Evolutionary conservation across 148 eudicot species (phyloP), one percentile per base, ranked within the genome.

Genomic region (Suaeda aralocaspica): DNA sequence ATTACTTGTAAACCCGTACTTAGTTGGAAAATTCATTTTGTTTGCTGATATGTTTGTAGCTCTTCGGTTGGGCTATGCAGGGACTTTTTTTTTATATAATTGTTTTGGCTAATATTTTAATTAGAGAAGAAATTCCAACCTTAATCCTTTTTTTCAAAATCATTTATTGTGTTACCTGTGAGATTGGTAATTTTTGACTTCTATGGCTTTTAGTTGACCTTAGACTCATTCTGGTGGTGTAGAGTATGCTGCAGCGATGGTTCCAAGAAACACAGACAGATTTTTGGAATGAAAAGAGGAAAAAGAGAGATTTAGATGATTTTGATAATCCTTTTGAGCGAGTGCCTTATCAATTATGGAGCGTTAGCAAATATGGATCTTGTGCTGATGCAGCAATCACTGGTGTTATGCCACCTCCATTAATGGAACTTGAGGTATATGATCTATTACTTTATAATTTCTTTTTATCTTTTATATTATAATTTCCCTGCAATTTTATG

Each of bases 301-400:
- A 72, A 56, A 79, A 64, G 9, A 76, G 64, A 65, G 74, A 74
- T 39, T 65, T 70, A 21, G 92, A 80, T 39, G 81, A 84, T 57
- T 72, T 76, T 72, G 90, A 74, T 36, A 66, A 69, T 66, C 72
- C 86, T 42, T 80, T 74, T 79, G 80, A 82, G 30, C 83, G 82
- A 67, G 78, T 94, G 59, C 92, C 96, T 58, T 94, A 94, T 77
- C 98, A 94, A 76, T 78, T 91, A 19, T 94, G 98, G 98, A 89
- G 85, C 75, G 91, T 94, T 46, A 89, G 81, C 84, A 91, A 91
- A 69, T 87, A 94, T 41, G 98, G 97, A 49, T 57, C 88, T 67
- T 87, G 88, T 81, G 87, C 87, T 79, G 98, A 91, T 87, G 98
- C 91, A 45, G 97, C 98, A 64, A 86, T 94, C 68, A 89, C 97